phyloP scores from a whole-genome alignment of 345 rosid species.

The Pelargonium nanum region DNA sequence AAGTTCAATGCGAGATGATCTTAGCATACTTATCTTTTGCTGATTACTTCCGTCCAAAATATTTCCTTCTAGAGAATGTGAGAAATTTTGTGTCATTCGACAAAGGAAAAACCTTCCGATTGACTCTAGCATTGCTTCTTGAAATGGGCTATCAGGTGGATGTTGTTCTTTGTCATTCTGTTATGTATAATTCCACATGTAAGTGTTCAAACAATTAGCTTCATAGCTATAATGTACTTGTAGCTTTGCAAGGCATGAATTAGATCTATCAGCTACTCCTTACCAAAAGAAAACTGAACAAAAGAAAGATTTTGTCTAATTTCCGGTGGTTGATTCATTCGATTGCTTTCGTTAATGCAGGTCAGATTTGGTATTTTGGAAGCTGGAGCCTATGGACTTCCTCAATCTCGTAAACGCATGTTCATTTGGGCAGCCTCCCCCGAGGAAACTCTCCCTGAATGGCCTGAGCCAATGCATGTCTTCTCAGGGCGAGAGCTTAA shows the following conservation, averaged over 20 bases:
- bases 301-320: no score
- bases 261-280: no score
- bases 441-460: slow-evolving; percentile 73
- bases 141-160: slow-evolving; percentile 49
- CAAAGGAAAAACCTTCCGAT: slow-evolving; percentile 75
- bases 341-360: slow-evolving; percentile 19
- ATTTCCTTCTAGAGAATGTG: slow-evolving; percentile 85
- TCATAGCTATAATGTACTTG: no score
- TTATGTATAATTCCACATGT: no score
- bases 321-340: neutral
- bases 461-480: slow-evolving; percentile 99
- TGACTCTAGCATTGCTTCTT: slow-evolving; percentile 61
- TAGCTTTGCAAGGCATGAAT: no score
- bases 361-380: slow-evolving; percentile 91
- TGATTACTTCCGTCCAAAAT: slow-evolving; percentile 82
- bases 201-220: no score
- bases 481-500: slow-evolving; percentile 56
- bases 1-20: slow-evolving; percentile 64
- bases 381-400: slow-evolving; percentile 85
- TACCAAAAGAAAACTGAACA: neutral
- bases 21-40: slow-evolving; percentile 52
- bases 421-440: slow-evolving; percentile 95
- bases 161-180: neutral
- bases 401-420: slow-evolving; percentile 82
- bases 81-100: slow-evolving; percentile 72